phyloP scores from a whole-genome alignment of 257 asterid genomes.

The Solanum stenotomum region DNA sequence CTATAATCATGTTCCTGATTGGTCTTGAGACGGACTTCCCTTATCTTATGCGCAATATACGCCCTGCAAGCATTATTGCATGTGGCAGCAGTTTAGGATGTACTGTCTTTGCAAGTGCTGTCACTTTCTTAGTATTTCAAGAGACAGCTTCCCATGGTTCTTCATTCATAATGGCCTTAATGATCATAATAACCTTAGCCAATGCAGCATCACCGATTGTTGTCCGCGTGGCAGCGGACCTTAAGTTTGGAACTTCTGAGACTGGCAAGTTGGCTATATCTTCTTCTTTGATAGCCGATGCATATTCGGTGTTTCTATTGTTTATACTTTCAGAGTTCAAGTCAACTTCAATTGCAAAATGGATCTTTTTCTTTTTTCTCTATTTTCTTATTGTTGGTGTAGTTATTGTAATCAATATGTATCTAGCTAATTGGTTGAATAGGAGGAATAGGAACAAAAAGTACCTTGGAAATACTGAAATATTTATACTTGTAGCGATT shows the following conservation, averaged over 20 bases:
- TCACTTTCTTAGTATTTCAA: slow-evolving; percentile 53
- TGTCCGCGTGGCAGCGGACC: slow-evolving; percentile 71
- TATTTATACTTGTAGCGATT: slow-evolving; percentile 52
- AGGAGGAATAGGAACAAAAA: slow-evolving; percentile 65
- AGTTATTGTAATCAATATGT: slow-evolving; percentile 44
- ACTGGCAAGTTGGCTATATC: slow-evolving; percentile 78
- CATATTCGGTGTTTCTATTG: slow-evolving; percentile 58
- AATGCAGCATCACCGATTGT: slow-evolving; percentile 87
- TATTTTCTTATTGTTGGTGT: slow-evolving; percentile 32
- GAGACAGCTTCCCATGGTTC: slow-evolving; percentile 54
- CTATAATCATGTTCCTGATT: slow-evolving; percentile 80
- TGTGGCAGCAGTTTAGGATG: slow-evolving; percentile 53
- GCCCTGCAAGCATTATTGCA: slow-evolving; percentile 55
- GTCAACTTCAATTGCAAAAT: slow-evolving; percentile 2
- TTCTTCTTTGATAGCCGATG: slow-evolving; percentile 62
- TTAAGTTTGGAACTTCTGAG: slow-evolving; percentile 73
- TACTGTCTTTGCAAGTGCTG: slow-evolving; percentile 61
- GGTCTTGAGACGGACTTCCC: slow-evolving; percentile 89
- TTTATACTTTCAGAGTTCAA: slow-evolving; percentile 36
- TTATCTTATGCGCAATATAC: slow-evolving; percentile 59
- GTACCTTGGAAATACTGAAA: slow-evolving; percentile 69
- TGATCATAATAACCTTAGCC: slow-evolving; percentile 51
- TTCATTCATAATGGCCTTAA: slow-evolving; percentile 37
- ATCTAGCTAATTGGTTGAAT: slow-evolving; percentile 58
- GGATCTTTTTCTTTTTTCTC: slow-evolving; percentile 34